Percentiles rank a stretch among this genome's conserved stretches.
phyloP scores from a whole-genome alignment of 2,329 filamentous ascomycete species.

The Paramyrothecium roridum region DNA sequence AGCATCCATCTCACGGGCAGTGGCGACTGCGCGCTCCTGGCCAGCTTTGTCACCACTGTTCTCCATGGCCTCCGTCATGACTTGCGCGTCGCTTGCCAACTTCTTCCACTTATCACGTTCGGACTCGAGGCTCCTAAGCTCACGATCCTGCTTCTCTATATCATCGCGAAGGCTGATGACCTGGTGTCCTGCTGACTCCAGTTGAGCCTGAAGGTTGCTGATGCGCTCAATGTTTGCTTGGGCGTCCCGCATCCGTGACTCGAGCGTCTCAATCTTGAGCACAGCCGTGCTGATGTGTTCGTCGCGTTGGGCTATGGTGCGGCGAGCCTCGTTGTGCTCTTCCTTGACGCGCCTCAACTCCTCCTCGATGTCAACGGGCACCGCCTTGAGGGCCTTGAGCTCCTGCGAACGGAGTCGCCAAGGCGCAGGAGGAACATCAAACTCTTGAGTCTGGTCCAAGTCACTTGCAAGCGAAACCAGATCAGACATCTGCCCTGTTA shows the following conservation, averaged over 20 bases:
- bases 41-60: slow-evolving; percentile 52
- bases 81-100: slow-evolving; percentile 59
- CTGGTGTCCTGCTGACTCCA: slow-evolving; percentile 50
- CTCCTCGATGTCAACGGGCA: slow-evolving; percentile 79
- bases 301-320: slow-evolving; percentile 69
- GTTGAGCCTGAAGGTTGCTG: slow-evolving; percentile 58
- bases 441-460: slow-evolving; percentile 71
- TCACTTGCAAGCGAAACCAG: slow-evolving; percentile 69
- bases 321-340: slow-evolving; percentile 74
- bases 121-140: slow-evolving; percentile 60
- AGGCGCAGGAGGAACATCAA: slow-evolving; percentile 72
- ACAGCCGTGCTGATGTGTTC: slow-evolving; percentile 80
- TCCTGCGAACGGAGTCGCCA: slow-evolving; percentile 83
- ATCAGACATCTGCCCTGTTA: slow-evolving; percentile 64
- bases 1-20: slow-evolving; percentile 68
- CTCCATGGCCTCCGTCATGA: slow-evolving; percentile 50
- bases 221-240: slow-evolving; percentile 72
- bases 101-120: slow-evolving; percentile 71
- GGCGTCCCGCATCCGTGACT: slow-evolving; percentile 81
- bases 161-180: slow-evolving; percentile 56
- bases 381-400: slow-evolving; percentile 76
- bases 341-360: slow-evolving; percentile 78
- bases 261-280: slow-evolving; percentile 91
- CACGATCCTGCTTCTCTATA: slow-evolving; percentile 64
- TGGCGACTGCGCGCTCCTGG: slow-evolving; percentile 66